Base-by-base conservation (phyloP, 139 green algal species). In the Nannochloris sp. region DNA sequence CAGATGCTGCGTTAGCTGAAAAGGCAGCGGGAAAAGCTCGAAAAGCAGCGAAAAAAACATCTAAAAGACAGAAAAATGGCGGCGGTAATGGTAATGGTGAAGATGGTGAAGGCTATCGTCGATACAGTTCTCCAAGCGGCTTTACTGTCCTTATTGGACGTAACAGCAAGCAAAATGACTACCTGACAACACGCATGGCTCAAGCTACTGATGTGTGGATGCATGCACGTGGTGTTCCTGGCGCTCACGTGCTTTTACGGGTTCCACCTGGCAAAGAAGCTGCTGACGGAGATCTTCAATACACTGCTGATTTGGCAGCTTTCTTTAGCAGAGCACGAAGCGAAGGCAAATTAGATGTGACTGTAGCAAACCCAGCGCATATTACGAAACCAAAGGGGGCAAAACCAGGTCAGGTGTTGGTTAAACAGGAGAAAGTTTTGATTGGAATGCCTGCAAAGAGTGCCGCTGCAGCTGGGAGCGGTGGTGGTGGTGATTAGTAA, bases 161-260 rank as follows among this genome's bases (percentile, higher is more conserved):
- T 24, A 95, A 90, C 77, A 92, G 90, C 73, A 73, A 71, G 35
- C 85, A 95, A 67, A 96, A 96, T 64, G 90, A 96, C 61, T 70
- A 83, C 64, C 74, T 96, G 67, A 86, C 71, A 25, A 74, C 76
- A 24, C 51, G 73, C 58, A 61, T 92, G 15, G 87, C 87, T 2
- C 67, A 84, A 24, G 39, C 60, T 24, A 58, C 71, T 6, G 89
- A 96, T 60, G 45, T 93, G 19, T 96, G 88, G 89, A 84, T 96
- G 76, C 89, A 96, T 67, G 85, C 86, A 10, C 58, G 88, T 3
- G 84, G 85, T 39, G 54, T 87, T 39, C 87, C 88, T 29, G 67
- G 67, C 4, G 67, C 58, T 2, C 61, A 77, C 45, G 42, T 76
- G 27, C 23, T 73, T 24, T 37, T 73, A 32, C 60, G 70, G 3